Base-by-base conservation (phyloP, 805 yeast species). In the Pichia insulana region DNA sequence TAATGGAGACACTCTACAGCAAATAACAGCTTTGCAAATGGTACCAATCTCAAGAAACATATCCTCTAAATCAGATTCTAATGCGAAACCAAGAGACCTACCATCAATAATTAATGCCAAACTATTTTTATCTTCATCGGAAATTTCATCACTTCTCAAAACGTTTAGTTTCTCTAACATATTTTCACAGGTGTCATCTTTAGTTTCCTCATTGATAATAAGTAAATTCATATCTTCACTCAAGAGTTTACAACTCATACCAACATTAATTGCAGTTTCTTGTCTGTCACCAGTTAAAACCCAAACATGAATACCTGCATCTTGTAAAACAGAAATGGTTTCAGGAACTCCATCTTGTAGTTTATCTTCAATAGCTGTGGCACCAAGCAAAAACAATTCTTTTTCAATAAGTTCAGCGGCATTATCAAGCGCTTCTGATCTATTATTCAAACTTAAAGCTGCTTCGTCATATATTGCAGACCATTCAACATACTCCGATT, bases 291-390 rank as follows among this genome's bases (percentile, higher is more conserved):
- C 99, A 2, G 99, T 92, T 39, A 92, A 69, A 19, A 92, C 97
- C 99, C 99, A 92, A 15, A 92, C 77, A 60, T 88, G 90, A 50
- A 94, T 89, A 13, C 97, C 97, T 0, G 99, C 99, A 43, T 83
- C 87, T 59, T 94, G 98, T 43, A 92, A 71, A 6, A 95, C 84
- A 50, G 86, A 92, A 47, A 92, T 94, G 1, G 98, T 88, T 51
- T 92, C 98, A 2, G 99, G 97, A 17, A 92, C 99, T 33, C 97
- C 98, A 44, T 90, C 97, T 65, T 92, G 99, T 37, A 92, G 68
- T 58, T 92, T 90, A 61, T 92, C 99, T 61, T 92, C 99, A 58
- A 92, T 92, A 1, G 98, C 99, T 30, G 98, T 94, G 2, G 97
- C 97, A 32, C 99, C 99, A 15, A 92, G 66, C 32, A 92, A 64